phyloP scores from a whole-genome alignment of 2,329 filamentous ascomycete species.

The Aspergillus bombycis region DNA sequence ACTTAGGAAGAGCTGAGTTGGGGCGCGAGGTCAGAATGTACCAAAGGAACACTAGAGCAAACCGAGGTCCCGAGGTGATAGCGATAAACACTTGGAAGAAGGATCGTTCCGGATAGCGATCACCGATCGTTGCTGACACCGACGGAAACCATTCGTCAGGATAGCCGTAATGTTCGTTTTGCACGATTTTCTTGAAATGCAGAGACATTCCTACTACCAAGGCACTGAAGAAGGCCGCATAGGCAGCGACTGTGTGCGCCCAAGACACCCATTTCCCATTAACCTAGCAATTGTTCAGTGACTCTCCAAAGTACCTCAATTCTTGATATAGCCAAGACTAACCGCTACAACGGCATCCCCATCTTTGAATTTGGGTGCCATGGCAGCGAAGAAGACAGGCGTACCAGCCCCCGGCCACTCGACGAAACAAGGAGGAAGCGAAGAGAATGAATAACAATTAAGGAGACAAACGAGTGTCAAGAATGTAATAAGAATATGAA shows the following conservation, averaged over 20 bases:
- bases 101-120: slow-evolving; percentile 93
- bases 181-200: slow-evolving; percentile 95
- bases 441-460: slow-evolving; percentile 21
- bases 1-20: slow-evolving; percentile 75
- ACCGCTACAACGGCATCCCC: slow-evolving; percentile 65
- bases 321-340: slow-evolving; percentile 31
- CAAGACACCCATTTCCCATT: slow-evolving; percentile 91
- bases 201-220: slow-evolving; percentile 77
- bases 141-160: slow-evolving; percentile 96
- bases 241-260: slow-evolving; percentile 81
- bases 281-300: slow-evolving; percentile 54
- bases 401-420: slow-evolving; percentile 19
- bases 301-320: slow-evolving; percentile 11
- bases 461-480: slow-evolving; percentile 28
- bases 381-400: slow-evolving; percentile 40
- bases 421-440: slow-evolving; percentile 14
- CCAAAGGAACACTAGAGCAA: slow-evolving; percentile 87
- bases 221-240: slow-evolving; percentile 81
- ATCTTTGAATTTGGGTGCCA: slow-evolving; percentile 65
- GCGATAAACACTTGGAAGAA: slow-evolving; percentile 98
- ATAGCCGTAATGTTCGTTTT: slow-evolving; percentile 95
- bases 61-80: slow-evolving; percentile 89
- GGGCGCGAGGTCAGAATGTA: slow-evolving; percentile 83
- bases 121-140: slow-evolving; percentile 94
- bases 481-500: slow-evolving; percentile 31